Conservation (phyloP, 148 eudicot species). For the Cornus controversa region DNA sequence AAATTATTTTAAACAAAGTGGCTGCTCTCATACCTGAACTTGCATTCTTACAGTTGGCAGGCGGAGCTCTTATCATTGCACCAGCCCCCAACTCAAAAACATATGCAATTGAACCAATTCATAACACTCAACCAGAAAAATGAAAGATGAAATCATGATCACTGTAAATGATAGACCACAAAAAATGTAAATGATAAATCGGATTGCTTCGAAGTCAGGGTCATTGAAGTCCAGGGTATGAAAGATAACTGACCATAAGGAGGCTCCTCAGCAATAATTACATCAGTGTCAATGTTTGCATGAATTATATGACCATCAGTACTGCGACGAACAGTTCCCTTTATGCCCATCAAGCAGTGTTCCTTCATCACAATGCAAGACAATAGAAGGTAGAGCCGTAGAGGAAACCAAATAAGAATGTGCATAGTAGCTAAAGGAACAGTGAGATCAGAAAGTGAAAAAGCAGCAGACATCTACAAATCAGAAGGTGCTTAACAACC, state of each 20-base stretch:
- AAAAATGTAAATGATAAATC: background rate
- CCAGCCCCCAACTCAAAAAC: background rate
- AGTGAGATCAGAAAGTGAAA: background rate
- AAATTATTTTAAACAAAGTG: too few relatives aligned
- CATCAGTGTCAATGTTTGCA: slow-evolving; percentile 98
- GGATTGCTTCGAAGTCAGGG: background rate
- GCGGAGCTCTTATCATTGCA: too few relatives aligned
- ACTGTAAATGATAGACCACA: background rate
- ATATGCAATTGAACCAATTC: background rate
- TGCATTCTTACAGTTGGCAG: too few relatives aligned
- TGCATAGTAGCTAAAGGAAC: background rate
- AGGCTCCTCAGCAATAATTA: slow-evolving; percentile 95
- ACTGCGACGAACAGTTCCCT: slow-evolving; percentile 96
- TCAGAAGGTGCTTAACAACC: slow-evolving; percentile 4
- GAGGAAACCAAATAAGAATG: background rate
- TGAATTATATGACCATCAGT: slow-evolving; percentile 98
- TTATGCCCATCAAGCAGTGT: slow-evolving; percentile 98
- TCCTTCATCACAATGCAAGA: slow-evolving; percentile 52
- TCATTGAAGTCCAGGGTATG: too few relatives aligned
- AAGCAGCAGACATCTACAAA: slow-evolving; percentile 1
- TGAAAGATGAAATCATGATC: background rate
- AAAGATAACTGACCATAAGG: slow-evolving; percentile 62
- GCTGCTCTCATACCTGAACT: too few relatives aligned
- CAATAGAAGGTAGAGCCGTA: background rate
- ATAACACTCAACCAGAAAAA: background rate